Evolutionary conservation across 495 filamentous ascomycete genomes (phyloP).

Genomic region (Xylaria scruposa): DNA sequence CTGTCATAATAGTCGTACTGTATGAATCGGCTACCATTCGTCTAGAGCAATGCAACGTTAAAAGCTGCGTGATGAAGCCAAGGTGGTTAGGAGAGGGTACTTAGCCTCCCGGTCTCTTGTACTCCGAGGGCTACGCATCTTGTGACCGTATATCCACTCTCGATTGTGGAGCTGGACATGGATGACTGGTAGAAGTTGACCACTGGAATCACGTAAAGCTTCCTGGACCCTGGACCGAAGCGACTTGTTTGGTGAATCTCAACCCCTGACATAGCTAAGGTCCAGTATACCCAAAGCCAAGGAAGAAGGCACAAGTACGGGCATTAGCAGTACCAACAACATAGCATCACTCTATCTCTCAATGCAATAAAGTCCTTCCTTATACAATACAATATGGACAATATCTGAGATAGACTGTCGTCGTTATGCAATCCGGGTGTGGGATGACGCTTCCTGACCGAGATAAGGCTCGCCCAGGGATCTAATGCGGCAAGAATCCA

Average conservation of each 20-base stretch:
- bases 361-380: background rate
- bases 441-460: background rate
- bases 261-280: conserved; percentile 7
- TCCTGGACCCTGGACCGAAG: conserved; percentile 16
- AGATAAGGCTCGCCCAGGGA: conserved; percentile 2
- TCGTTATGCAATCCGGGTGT: background rate
- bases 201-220: conserved; percentile 16
- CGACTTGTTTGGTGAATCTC: conserved; percentile 20
- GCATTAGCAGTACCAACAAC: background rate
- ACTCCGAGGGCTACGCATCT: conserved; percentile 22
- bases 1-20: background rate
- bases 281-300: background rate
- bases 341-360: conserved; percentile 12
- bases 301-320: background rate
- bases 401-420: background rate
- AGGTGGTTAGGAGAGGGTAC: conserved; percentile 4
- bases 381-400: background rate
- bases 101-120: background rate
- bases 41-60: conserved; percentile 18
- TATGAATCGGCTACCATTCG: conserved; percentile 4
- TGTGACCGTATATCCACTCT: conserved; percentile 28
- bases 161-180: conserved; percentile 11
- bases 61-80: background rate
- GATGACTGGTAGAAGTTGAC: background rate
- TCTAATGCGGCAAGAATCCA: background rate